Base-by-base conservation (phyloP, 768 basidiomycete genomes). In the Daedaleopsis nitida region DNA sequence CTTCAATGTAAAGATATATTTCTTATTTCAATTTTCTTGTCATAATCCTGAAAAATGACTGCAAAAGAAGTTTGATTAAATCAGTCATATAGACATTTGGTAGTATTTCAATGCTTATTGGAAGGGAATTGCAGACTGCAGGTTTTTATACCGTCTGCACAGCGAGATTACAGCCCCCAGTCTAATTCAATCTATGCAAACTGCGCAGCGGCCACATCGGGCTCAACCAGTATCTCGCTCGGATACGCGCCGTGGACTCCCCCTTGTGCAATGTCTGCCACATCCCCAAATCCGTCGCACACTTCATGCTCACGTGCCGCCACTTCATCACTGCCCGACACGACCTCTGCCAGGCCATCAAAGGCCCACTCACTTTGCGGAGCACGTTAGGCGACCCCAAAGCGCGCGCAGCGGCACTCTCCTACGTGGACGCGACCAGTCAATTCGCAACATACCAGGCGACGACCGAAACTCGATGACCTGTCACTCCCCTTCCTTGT, bases 261-360 rank as follows among this genome's bases (percentile, higher is more conserved):
- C 45, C 55, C 8, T 32, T 57, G 13, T 57, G 45, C 17, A 8
- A 14, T 1, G 13, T 17, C 2, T 56, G 55, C 44, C 13, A 6
- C 10, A 21, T 48, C 16, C 55, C 55, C 2, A 32, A 56, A 23
- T 47, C 55, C 2, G 17, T 23, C 9, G 17, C 32, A 1, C 55
- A 56, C 10, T 56, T n/a, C 45, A 14, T 56, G 8, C 35, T 47
- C 55, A 37, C 55, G 14, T 56, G 55, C 55, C 43, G 23, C n/a
- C 32, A 44, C 17, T 56, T 35, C 44, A 10, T 17, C 7, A 7
- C 24, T 5, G 44, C 43, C 5, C 55, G 45, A 2, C 55, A 56
- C 34, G 17, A 5, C 11, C 32, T 56, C 3, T 32, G 55, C 19
- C 24, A 35, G 32, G 43, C 45, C 3, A 34, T 47, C 32, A 21